These are phyloP conservation scores for Agrocybe pediades DNA, from an alignment of 768 basidiomycete genomes.

Conservation along the genomic window DNA sequence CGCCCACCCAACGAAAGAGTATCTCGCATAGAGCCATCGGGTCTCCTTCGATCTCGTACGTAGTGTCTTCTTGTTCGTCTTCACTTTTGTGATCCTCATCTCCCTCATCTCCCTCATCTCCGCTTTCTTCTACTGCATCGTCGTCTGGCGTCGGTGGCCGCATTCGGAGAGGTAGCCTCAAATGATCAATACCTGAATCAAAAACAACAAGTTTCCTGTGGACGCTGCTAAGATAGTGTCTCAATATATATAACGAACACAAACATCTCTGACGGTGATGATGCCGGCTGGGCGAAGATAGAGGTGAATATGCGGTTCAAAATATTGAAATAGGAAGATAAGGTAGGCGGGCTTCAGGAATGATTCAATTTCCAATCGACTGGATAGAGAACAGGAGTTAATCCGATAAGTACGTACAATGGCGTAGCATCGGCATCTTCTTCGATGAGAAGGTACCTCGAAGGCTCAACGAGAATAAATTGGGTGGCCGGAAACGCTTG, in stretches of 20 bases:
- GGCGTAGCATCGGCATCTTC: constrained; percentile 4
- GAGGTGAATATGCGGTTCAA: constrained; percentile 48
- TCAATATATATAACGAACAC: constrained; percentile 19
- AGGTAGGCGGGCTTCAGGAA: constrained; percentile 18
- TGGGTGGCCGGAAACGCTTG: constrained; percentile 43
- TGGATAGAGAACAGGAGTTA: neutral
- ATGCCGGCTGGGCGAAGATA: constrained; percentile 27
- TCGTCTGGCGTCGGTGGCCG: constrained; percentile 18
- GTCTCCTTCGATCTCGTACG: constrained; percentile 35
- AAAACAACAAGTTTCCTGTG: constrained; percentile 31
- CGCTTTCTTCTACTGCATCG: neutral
- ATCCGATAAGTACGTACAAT: constrained; percentile 7
- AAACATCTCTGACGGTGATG: neutral
- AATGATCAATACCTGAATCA: constrained; percentile 55
- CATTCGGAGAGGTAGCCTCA: constrained; percentile 50
- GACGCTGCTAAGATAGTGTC: neutral
- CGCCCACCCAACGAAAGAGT: constrained; percentile 56
- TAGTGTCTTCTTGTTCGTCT: no score
- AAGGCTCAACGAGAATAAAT: constrained; percentile 63
- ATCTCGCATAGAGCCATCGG: constrained; percentile 45
- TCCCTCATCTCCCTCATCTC: no score
- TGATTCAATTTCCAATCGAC: neutral
- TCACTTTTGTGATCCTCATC: constrained; percentile 5
- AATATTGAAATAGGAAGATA: constrained; percentile 56
- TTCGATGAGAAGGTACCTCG: constrained; percentile 46